Conservation (phyloP, 2,329 filamentous ascomycete genomes). For the Aspergillus sp. region DNA sequence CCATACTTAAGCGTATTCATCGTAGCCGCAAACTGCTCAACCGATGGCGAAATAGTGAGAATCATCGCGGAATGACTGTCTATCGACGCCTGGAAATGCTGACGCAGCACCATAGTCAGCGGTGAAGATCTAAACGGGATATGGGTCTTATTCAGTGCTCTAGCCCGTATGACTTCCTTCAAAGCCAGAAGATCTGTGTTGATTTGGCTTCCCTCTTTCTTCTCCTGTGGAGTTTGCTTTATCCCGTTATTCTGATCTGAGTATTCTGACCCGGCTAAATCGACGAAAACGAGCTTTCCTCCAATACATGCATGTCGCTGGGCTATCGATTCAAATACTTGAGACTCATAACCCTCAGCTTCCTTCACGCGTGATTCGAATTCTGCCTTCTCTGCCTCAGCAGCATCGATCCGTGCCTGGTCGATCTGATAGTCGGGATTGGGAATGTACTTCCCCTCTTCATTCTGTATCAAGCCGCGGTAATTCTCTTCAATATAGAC, state of each 20-base stretch:
- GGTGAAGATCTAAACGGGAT: slow-evolving; percentile 41
- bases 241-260: slow-evolving; percentile 23
- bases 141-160: slow-evolving; percentile 25
- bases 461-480: slow-evolving; percentile 20
- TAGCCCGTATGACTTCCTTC: slow-evolving; percentile 45
- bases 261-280: slow-evolving; percentile 44
- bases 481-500: slow-evolving; percentile 36
- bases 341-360: slow-evolving; percentile 29
- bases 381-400: slow-evolving; percentile 33
- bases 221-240: slow-evolving; percentile 35
- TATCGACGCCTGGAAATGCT: slow-evolving; percentile 27
- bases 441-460: slow-evolving; percentile 27
- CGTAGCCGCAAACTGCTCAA: slow-evolving; percentile 34
- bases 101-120: slow-evolving; percentile 41
- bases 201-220: slow-evolving; percentile 40
- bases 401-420: slow-evolving; percentile 36
- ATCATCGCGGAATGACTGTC: slow-evolving; percentile 32
- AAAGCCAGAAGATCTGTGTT: slow-evolving; percentile 43
- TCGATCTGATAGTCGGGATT: slow-evolving; percentile 33
- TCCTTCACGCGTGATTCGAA: slow-evolving; percentile 28
- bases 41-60: slow-evolving; percentile 35
- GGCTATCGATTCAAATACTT: slow-evolving; percentile 14
- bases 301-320: slow-evolving; percentile 28
- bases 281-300: slow-evolving; percentile 42
- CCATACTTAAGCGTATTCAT: slow-evolving; percentile 43